Evolutionary conservation across 2,329 filamentous ascomycete species (phyloP).

Genomic region (Calonectria pseudoreteaudii): DNA sequence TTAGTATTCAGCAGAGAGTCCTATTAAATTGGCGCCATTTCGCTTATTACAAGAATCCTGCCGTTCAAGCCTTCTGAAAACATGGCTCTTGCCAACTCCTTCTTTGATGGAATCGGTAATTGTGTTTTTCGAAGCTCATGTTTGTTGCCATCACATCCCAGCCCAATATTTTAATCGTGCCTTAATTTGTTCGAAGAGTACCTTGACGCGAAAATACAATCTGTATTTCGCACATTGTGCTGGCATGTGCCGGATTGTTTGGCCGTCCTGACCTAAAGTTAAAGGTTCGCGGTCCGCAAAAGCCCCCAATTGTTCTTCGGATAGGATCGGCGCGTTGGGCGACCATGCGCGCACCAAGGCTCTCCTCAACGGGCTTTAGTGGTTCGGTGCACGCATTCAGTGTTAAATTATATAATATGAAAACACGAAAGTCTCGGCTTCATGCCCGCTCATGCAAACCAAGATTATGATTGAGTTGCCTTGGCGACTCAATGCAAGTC

Average conservation of each 20-base stretch:
- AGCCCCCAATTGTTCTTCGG: too few relatives aligned
- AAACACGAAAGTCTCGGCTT: too few relatives aligned
- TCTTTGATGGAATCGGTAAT: too few relatives aligned
- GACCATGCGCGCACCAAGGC: too few relatives aligned
- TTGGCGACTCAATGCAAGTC: background rate
- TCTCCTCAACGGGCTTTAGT: too few relatives aligned
- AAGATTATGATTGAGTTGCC: background rate
- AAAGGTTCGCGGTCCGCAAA: too few relatives aligned
- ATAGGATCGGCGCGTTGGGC: too few relatives aligned
- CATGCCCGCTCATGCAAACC: too few relatives aligned
- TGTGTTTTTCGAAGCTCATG: background rate
- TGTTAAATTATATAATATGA: too few relatives aligned
- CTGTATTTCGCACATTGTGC: background rate
- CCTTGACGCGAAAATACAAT: background rate
- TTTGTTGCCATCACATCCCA: background rate
- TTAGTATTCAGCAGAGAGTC: background rate
- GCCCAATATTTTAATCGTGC: background rate
- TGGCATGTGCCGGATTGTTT: rapidly evolving
- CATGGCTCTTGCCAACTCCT: too few relatives aligned
- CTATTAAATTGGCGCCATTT: background rate
- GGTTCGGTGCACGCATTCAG: too few relatives aligned
- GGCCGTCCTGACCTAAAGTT: rapidly evolving
- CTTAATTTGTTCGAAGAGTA: background rate
- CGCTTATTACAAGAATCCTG: background rate
- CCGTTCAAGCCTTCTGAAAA: background rate